Base-by-base conservation (phyloP, 2,329 filamentous ascomycete genomes). In the Pyrenophora seminiperda region DNA sequence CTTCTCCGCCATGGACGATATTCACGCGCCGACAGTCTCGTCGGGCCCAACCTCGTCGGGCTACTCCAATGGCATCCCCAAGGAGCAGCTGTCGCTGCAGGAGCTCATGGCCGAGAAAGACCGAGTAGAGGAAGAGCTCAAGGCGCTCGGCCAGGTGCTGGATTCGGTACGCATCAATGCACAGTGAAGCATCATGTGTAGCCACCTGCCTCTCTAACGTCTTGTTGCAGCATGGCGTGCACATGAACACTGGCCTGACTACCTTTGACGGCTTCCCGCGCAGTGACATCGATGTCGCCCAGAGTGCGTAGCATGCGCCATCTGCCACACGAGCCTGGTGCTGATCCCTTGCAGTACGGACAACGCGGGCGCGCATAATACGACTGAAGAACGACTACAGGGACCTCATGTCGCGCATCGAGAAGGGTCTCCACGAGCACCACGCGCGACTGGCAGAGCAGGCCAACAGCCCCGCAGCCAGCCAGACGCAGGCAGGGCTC, bases 361-460 rank as follows among this genome's bases (percentile, higher is more conserved):
- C 91, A n/a, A 96, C 92, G 30, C 83, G 94, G 73, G 84, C 92
- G 20, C 86, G 90, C 53, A 96, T 99, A 61, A 94, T 97, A 61
- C 81, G 87, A 61, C 81, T 97, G 31, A 87, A 89, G 58, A 97
- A 97, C 69, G 94, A 99, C 74, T 93, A 96, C 77, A 97, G 95
- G 71, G 85, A 86, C 31, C 76, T 97, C 34, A 97, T 97, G 91
- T 76, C 76, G 50, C 79, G 82, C 50, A 87, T 97, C 61, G 94
- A 97, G 73, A 87, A 87, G 66, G 86, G 86, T 38, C 81, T 99
- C n/a, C 91, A 97, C 69, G 86, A 89, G 59, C 89, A 94, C 69
- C 96, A 97, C 71, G 91, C 91, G n/a, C 84, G 77, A 54, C 72
- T 89, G 7, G 62, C 65, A 34, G 80, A 84, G 54, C 75, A 77